Evolutionary conservation across 2,329 filamentous ascomycete genomes (phyloP), one percentile per base, ranked within the genome.

Genomic region (Clonostachys byssicola): DNA sequence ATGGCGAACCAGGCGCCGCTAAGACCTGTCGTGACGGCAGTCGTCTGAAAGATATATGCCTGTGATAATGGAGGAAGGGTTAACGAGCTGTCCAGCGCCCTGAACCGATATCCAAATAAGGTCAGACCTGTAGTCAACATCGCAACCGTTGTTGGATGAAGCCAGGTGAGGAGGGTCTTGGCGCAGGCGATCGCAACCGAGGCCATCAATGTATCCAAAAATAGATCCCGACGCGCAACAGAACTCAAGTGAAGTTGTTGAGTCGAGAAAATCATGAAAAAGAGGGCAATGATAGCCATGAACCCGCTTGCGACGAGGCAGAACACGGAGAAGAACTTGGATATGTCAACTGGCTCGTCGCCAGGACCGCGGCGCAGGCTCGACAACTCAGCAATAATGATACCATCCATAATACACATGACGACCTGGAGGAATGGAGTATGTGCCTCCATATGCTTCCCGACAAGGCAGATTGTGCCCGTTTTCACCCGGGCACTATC

Each of bases 401-500:
- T 41, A 14, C 64, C 60, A 42, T 70, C 64, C 14, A 66, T 54
- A 13, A 52, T 50, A 35, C 60, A 53, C 9, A 59, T 60, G 6
- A 59, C 44, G 12, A 59, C 52, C 39, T 56, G 54, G 5, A 52
- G 44, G 20, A 40, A 40, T 17, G 51, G 47, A 6, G 51, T 43
- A 12, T 49, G 38, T 3, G 35, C 33, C 34, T 47, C 45, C 42
- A 49, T 45, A 34, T 45, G 45, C 47, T 44, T 50, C 14, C 47
- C 55, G 5, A 44, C 39, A 4, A 54, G 51, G 18, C 55, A 57
- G 10, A 51, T 43, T 1, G 52, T 50, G 4, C 50, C 54, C 0
- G 53, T 57, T 13, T 58, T 51, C 41, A 63, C 20, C 7, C 30
- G 40, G 34, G 35, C 33, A 13, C 20, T 33, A 12, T 44, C 46